These are phyloP conservation scores for Fusarium mundagurra DNA, from an alignment of 2,329 filamentous ascomycete species.

Conservation along the genomic window DNA sequence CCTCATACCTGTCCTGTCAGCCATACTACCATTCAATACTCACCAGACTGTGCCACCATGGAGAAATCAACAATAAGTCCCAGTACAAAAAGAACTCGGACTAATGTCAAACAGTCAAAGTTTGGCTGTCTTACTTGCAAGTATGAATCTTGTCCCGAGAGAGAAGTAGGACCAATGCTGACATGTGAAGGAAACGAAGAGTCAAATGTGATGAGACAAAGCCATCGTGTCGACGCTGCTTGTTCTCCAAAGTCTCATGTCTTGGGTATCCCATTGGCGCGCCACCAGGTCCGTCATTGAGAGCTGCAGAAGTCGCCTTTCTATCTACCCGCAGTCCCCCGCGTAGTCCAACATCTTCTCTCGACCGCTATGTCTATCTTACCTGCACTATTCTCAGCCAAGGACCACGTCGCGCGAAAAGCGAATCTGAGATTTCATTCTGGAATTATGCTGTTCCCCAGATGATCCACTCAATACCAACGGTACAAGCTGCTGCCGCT, in stretches of 20 bases:
- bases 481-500: conserved; percentile 9
- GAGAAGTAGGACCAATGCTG: background rate
- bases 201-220: conserved; percentile 33
- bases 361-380: conserved; percentile 3
- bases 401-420: conserved; percentile 16
- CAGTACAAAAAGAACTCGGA: background rate
- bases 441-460: conserved; percentile 21
- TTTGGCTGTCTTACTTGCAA: conserved; percentile 32
- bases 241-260: conserved; percentile 8
- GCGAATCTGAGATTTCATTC: background rate
- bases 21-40: fast-evolving
- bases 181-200: conserved; percentile 7
- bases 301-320: background rate
- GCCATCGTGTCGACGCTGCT: conserved; percentile 24
- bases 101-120: conserved; percentile 31
- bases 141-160: background rate
- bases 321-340: background rate
- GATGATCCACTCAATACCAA: conserved; percentile 16
- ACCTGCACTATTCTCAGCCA: conserved; percentile 9
- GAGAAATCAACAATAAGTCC: fast-evolving
- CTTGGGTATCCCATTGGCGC: conserved; percentile 20
- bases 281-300: background rate
- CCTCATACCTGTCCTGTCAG: background rate
- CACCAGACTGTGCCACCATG: background rate
- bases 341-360: background rate